Evolutionary conservation across 495 filamentous ascomycete genomes (phyloP), one percentile per base, ranked within the genome.

Genomic region (Lentithecium fluviatile): DNA sequence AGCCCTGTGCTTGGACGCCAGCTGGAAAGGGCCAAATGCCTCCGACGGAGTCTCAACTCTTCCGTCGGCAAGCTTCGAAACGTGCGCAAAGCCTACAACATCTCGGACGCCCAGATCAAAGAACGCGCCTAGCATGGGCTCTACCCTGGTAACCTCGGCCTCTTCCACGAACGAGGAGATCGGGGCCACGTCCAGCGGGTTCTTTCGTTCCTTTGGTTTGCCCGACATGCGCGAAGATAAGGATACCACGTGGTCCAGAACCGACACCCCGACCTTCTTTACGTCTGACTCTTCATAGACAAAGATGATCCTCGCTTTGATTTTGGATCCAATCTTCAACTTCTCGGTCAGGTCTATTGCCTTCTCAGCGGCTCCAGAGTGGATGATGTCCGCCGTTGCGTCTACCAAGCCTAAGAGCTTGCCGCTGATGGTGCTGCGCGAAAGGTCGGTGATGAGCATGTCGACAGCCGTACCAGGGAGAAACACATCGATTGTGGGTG

Each of bases 341-440:
- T 87, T 87, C 20, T 85, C 85, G 59, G 82, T 82, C 42, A 95
- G 69, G 58, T 89, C 85, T 45, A 84, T 77, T 51, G 79, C 81
- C 23, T 79, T 84, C 13, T 84, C 83, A 47, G 82, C 84, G 49
- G 76, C 79, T 34, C 90, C 89, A 15, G 89, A 93, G 68, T 98
- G 94, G 23, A 96, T 82, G 21, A 94, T 69, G 71, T 98, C 94
- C 6, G 90, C 89, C 12, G 91, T 96, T 11, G 88, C 85, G 74
- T 96, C 88, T 52, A 98, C 72, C 73, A 88, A 82, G 7, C 94
- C 94, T 88, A 97, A 95, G 26, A 97, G 81, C 70, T 96, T 96
- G 56, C 94, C 94, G 26, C 82, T 81, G 62, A 87, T 71, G n/a
- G 84, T 85, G 25, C 71, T 77, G 1, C 77, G 40, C 3, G 77